Conservation (phyloP, 495 filamentous ascomycete genomes). For the Trichoderma orchidacearum region DNA sequence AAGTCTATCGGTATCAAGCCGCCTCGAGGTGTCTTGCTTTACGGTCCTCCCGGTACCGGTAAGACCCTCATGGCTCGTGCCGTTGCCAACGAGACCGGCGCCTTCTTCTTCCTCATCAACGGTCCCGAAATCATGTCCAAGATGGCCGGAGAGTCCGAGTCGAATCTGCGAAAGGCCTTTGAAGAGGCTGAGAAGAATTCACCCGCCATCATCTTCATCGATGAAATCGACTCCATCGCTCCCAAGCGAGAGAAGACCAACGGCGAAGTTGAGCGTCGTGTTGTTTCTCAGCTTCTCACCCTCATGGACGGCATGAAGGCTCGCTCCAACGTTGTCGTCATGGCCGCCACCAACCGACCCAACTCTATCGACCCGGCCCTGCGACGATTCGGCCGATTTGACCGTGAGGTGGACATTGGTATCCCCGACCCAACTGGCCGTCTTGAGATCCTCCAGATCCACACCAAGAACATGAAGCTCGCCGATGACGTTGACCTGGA, state of each 20-base stretch:
- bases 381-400: slow-evolving; percentile 94
- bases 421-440: slow-evolving; percentile 97
- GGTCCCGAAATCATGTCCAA: slow-evolving; percentile 99
- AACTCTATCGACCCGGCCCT: slow-evolving; percentile 97
- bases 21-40: slow-evolving; percentile 94
- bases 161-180: slow-evolving; percentile 92
- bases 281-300: slow-evolving; percentile 93
- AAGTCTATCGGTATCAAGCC: slow-evolving; percentile 99
- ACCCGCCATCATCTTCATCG: slow-evolving; percentile 98
- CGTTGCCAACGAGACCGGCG: slow-evolving; percentile 96
- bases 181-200: slow-evolving; percentile 99
- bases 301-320: slow-evolving; percentile 99
- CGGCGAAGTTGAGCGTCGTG: slow-evolving; percentile 94
- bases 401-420: slow-evolving; percentile 95
- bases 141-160: slow-evolving; percentile 98
- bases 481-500: slow-evolving; percentile 94
- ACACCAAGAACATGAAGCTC: slow-evolving; percentile 99
- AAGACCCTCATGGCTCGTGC: slow-evolving; percentile 98
- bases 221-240: slow-evolving; percentile 97
- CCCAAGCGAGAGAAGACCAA: slow-evolving; percentile 99
- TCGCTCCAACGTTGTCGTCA: slow-evolving; percentile 93
- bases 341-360: slow-evolving; percentile 95
- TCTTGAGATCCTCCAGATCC: slow-evolving; percentile 96
- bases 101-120: slow-evolving; percentile 99
- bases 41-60: slow-evolving; percentile 94